These are phyloP conservation scores for Hygrocybe punicea DNA, from an alignment of 768 basidiomycete species.

Conservation along the genomic window DNA sequence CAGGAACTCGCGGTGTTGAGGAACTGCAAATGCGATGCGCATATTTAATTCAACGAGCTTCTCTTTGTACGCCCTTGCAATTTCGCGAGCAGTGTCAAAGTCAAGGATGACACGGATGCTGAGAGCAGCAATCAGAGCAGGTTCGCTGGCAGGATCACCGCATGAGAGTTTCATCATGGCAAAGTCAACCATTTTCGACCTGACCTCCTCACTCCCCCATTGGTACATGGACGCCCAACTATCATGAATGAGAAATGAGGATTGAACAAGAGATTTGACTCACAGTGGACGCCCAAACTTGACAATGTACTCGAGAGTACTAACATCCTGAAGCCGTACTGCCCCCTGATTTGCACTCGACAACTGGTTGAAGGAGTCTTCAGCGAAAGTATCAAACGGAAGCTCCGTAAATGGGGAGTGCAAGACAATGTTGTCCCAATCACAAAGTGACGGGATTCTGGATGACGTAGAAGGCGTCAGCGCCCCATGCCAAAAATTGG, in stretches of 20 bases:
- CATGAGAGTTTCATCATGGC: slow-evolving; percentile 4
- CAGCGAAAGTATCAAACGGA: slow-evolving; percentile 7
- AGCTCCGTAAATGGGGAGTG: slow-evolving; percentile 7
- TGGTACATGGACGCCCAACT: slow-evolving; percentile 6
- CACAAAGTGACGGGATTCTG: slow-evolving; percentile 2
- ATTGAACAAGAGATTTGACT: neutral
- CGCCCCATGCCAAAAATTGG: slow-evolving; percentile 5
- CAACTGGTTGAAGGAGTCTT: slow-evolving; percentile 4
- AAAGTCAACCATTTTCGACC: slow-evolving; percentile 2
- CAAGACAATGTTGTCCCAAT: slow-evolving; percentile 1
- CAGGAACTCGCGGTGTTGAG: slow-evolving; percentile 2
- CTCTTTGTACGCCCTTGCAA: neutral
- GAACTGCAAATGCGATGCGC: slow-evolving; percentile 1
- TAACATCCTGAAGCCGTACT: neutral
- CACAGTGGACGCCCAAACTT: slow-evolving; percentile 9
- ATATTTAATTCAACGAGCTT: neutral
- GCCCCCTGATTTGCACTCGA: neutral
- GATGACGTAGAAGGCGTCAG: slow-evolving; percentile 1
- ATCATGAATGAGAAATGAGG: slow-evolving; percentile 1
- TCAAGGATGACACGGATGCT: slow-evolving; percentile 6
- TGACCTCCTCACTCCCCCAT: neutral
- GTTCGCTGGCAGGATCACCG: neutral
- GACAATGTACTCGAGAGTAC: slow-evolving; percentile 3
- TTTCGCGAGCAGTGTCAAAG: slow-evolving; percentile 6
- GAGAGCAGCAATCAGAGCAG: neutral